Conservation (phyloP, 345 rosid species). For the Hevea brasiliensis region DNA sequence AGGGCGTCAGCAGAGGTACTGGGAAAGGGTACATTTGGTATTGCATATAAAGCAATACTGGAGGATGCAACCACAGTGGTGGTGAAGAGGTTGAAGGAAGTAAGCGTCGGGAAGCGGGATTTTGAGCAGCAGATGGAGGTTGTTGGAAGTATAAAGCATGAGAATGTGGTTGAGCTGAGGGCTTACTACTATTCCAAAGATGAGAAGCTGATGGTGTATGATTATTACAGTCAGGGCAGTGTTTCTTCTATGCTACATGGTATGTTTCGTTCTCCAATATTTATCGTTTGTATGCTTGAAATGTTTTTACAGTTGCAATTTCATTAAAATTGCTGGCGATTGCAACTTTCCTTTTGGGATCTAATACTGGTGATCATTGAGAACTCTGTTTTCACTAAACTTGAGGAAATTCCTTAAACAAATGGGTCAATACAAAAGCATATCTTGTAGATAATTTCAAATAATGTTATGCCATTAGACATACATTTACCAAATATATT, state of each 20-base stretch:
- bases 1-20: constrained; percentile 98
- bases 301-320: not conserved
- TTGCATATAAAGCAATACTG: constrained; percentile 81
- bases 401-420: not conserved
- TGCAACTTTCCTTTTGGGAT: not conserved
- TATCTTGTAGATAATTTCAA: not conserved
- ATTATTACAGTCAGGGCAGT: constrained; percentile 65
- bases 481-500: not conserved
- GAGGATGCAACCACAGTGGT: constrained; percentile 81
- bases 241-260: constrained; percentile 74
- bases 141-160: constrained; percentile 71
- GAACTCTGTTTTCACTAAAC: not conserved
- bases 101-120: constrained; percentile 70
- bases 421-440: not conserved
- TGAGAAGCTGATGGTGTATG: constrained; percentile 82
- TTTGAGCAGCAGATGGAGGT: constrained; percentile 96
- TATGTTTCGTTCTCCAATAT: constrained; percentile 30
- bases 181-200: constrained; percentile 92
- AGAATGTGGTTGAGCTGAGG: constrained; percentile 75
- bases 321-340: not conserved
- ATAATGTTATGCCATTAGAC: not conserved
- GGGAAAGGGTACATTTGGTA: constrained; percentile 94
- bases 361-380: constrained; percentile 9
- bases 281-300: constrained; percentile 7
- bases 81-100: constrained; percentile 86